Conservation (phyloP, 306 rosid species). For the Acacia confusa region DNA sequence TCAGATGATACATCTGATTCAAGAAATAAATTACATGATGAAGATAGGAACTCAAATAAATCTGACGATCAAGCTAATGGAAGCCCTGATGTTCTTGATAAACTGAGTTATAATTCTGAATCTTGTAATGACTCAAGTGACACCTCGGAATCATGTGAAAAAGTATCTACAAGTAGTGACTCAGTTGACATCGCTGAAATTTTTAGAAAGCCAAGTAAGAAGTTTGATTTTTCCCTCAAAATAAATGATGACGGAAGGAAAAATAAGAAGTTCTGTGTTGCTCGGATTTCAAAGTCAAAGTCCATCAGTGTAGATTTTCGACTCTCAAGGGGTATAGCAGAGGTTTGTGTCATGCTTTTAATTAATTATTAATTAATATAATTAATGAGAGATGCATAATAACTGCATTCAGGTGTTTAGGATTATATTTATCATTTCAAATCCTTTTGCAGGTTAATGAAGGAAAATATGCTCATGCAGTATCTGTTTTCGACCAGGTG, state of each 20-base stretch:
- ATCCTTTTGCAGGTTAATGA: slow-evolving; percentile 77
- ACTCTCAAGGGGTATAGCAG: slow-evolving; percentile 93
- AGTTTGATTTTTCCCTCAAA: slow-evolving; percentile 40
- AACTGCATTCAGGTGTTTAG: slow-evolving; percentile 8
- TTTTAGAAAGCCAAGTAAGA: slow-evolving; percentile 48
- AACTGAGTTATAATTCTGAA: slow-evolving; percentile 56
- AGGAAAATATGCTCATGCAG: slow-evolving; percentile 89
- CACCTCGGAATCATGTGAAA: slow-evolving; percentile 53
- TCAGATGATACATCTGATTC: slow-evolving; percentile 40
- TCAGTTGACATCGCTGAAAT: slow-evolving; percentile 50
- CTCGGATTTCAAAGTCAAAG: slow-evolving; percentile 75
- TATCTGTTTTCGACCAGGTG: slow-evolving; percentile 92
- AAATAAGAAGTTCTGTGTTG: slow-evolving; percentile 72
- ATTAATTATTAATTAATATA: slow-evolving; percentile 21
- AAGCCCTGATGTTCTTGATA: slow-evolving; percentile 52
- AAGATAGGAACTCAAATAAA: slow-evolving; percentile 44
- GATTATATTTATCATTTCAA: slow-evolving; percentile 15
- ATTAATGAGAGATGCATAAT: slow-evolving; percentile 23
- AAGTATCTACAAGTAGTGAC: slow-evolving; percentile 51
- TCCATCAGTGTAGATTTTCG: slow-evolving; percentile 93
- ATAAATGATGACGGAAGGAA: slow-evolving; percentile 60
- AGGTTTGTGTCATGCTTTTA: slow-evolving; percentile 54
- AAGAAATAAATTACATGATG: slow-evolving; percentile 45
- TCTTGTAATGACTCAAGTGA: slow-evolving; percentile 68
- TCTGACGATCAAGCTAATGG: slow-evolving; percentile 50